These are phyloP conservation scores for Neurospora sp. DNA, from an alignment of 495 filamentous ascomycete genomes.

Conservation along the genomic window DNA sequence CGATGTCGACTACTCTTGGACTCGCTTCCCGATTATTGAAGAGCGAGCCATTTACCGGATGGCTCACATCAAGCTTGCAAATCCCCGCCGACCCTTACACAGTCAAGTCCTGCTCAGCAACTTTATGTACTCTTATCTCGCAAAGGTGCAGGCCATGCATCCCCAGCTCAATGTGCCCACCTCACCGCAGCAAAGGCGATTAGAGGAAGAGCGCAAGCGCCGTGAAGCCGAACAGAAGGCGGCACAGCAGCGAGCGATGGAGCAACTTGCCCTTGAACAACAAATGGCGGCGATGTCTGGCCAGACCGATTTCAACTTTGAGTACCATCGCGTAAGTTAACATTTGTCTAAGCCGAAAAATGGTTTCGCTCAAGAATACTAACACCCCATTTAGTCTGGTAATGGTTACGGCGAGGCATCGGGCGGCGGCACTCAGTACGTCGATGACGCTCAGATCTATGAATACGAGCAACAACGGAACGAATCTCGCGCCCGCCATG, in stretches of 20 bases:
- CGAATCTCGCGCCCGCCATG: constrained; percentile 11
- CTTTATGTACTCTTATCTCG: constrained; percentile 99
- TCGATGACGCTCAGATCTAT: constrained; percentile 37
- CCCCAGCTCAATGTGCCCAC: constrained; percentile 75
- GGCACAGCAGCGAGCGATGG: constrained; percentile 32
- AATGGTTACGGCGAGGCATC: constrained; percentile 34
- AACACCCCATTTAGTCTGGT: constrained; percentile 21
- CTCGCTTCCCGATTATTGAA: constrained; percentile 87
- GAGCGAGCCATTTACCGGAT: constrained; percentile 97
- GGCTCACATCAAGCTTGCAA: constrained; percentile 97
- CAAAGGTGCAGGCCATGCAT: constrained; percentile 97
- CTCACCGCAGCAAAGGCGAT: constrained; percentile 51
- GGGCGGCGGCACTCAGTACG: constrained; percentile 26
- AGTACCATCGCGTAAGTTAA: constrained; percentile 41
- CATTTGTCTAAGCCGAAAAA: background rate
- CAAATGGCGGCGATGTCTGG: constrained; percentile 35
- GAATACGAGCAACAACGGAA: constrained; percentile 28
- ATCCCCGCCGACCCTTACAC: constrained; percentile 82
- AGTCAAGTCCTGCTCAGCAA: constrained; percentile 97
- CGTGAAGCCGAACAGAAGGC: constrained; percentile 49
- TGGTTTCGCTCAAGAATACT: constrained; percentile 1
- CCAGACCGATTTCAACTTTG: constrained; percentile 34
- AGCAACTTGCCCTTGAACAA: constrained; percentile 33
- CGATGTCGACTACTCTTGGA: constrained; percentile 92
- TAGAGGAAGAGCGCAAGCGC: constrained; percentile 52